Percentiles rank a stretch among this genome's conserved stretches.
Conservation (phyloP, 2,329 filamentous ascomycete species). For the Acrodontium crateriforme region DNA sequence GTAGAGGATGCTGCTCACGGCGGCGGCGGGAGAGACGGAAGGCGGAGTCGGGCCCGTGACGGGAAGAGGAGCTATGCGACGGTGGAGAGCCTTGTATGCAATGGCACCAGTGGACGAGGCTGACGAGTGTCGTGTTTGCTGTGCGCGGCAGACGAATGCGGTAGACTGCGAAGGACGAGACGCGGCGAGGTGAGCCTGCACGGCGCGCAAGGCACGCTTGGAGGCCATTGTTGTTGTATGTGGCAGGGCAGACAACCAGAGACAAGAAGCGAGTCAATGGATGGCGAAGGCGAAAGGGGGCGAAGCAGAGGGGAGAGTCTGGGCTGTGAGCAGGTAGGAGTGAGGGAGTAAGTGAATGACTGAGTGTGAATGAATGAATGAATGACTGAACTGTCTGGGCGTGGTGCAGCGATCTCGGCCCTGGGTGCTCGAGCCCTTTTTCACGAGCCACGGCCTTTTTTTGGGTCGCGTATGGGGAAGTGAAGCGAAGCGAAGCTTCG, state of each 20-base stretch:
- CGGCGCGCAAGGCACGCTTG: constrained; percentile 18
- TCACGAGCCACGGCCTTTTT: no score
- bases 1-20: constrained; percentile 96
- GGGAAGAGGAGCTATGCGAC: constrained; percentile 74
- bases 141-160: not conserved
- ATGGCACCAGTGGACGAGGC: constrained; percentile 86
- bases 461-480: no score
- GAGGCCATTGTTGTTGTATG: constrained; percentile 18
- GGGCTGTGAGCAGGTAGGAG: not conserved
- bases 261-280: not conserved
- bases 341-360: no score
- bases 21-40: constrained; percentile 78
- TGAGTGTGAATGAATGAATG: no score
- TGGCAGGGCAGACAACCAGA: not conserved
- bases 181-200: constrained; percentile 8
- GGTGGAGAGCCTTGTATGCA: constrained; percentile 92
- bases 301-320: not conserved
- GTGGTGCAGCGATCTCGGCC: no score
- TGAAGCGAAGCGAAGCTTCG: no score
- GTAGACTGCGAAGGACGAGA: constrained; percentile 1
- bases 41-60: constrained; percentile 49
- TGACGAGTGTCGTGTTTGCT: constrained; percentile 25
- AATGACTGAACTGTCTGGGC: no score
- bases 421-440: no score
- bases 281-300: not conserved